Percentiles rank a stretch among this genome's conserved stretches.
Conservation (phyloP, 805 yeast species). For the Zygosaccharomyces siamensis region DNA sequence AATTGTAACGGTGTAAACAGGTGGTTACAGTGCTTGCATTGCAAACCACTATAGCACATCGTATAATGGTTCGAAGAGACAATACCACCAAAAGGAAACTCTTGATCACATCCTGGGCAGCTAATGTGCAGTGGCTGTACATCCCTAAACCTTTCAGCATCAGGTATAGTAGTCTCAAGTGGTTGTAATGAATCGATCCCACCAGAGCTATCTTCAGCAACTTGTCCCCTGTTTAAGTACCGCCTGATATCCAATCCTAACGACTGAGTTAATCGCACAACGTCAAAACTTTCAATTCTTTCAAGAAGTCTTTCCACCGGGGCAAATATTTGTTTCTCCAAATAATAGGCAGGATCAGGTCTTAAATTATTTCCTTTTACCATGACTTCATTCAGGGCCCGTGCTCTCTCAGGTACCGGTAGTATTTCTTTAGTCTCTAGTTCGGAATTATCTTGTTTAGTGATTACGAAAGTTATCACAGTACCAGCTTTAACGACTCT, state of each 20-base stretch:
- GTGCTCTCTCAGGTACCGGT: slow-evolving; percentile 73
- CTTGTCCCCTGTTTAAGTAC: slow-evolving; percentile 41
- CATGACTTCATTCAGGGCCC: slow-evolving; percentile 71
- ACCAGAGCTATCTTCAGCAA: slow-evolving; percentile 25
- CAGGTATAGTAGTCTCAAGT: slow-evolving; percentile 74
- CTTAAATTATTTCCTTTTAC: slow-evolving; percentile 44
- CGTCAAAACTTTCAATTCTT: slow-evolving; percentile 81
- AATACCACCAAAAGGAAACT: slow-evolving; percentile 72
- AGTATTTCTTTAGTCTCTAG: slow-evolving; percentile 8
- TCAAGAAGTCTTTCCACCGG: slow-evolving; percentile 86
- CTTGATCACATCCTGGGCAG: slow-evolving; percentile 56
- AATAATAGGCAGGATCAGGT: slow-evolving; percentile 75
- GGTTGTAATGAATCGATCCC: slow-evolving; percentile 53
- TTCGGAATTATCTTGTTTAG: slow-evolving; percentile 40
- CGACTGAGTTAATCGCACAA: slow-evolving; percentile 66
- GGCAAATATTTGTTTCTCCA: slow-evolving; percentile 83
- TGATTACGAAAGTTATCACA: slow-evolving; percentile 81
- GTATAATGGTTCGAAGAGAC: slow-evolving; percentile 55
- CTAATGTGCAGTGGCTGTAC: slow-evolving; percentile 49
- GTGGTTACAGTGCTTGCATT: slow-evolving; percentile 58
- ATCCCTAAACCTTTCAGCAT: slow-evolving; percentile 73
- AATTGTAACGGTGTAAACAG: slow-evolving; percentile 50
- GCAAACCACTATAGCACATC: slow-evolving; percentile 63
- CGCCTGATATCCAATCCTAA: slow-evolving; percentile 72
- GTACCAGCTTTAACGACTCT: slow-evolving; percentile 84